These are phyloP conservation scores for Rubia yunnanensis DNA, from an alignment of 257 asterid genomes.

Conservation along the genomic window DNA sequence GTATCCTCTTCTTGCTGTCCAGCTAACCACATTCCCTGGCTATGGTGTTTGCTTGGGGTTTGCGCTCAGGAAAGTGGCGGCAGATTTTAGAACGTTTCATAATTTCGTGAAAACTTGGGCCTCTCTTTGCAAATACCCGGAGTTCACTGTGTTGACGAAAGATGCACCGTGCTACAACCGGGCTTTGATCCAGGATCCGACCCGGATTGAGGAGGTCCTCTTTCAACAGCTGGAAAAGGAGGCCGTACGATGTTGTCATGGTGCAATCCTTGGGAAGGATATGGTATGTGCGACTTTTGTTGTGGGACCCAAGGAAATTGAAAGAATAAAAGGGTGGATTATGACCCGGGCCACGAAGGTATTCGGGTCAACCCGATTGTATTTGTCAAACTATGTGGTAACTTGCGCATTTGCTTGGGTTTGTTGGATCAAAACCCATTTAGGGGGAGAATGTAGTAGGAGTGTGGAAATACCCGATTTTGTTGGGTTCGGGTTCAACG, in stretches of 20 bases:
- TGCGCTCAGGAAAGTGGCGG: conserved; percentile 36
- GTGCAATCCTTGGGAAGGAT: neutral
- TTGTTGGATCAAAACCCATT: conserved; percentile 28
- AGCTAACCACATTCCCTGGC: conserved; percentile 37
- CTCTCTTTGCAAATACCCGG: conserved; percentile 3
- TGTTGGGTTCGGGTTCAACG: conserved; percentile 24
- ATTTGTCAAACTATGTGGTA: conserved; percentile 30
- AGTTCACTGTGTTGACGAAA: neutral
- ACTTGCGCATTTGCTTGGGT: conserved; percentile 34
- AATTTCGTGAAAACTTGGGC: conserved; percentile 45
- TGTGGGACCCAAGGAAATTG: conserved; percentile 22
- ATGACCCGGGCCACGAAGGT: conserved; percentile 15
- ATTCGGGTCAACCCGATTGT: conserved; percentile 13
- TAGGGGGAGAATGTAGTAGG: neutral
- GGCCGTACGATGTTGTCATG: neutral
- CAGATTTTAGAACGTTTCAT: conserved; percentile 50
- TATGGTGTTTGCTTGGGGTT: conserved; percentile 45
- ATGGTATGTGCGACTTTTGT: conserved; percentile 33
- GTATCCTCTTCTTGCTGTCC: conserved; percentile 28
- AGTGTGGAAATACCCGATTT: conserved; percentile 11
- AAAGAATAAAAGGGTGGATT: conserved; percentile 26
- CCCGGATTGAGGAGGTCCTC: conserved; percentile 9
- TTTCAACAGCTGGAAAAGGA: conserved; percentile 22
- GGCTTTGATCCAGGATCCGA: conserved; percentile 20
- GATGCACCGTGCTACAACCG: conserved; percentile 24